Percentiles rank a stretch among this genome's conserved stretches.
Evolutionary conservation across 2,329 filamentous ascomycete species (phyloP).

Genomic region (Alternaria postmessia): DNA sequence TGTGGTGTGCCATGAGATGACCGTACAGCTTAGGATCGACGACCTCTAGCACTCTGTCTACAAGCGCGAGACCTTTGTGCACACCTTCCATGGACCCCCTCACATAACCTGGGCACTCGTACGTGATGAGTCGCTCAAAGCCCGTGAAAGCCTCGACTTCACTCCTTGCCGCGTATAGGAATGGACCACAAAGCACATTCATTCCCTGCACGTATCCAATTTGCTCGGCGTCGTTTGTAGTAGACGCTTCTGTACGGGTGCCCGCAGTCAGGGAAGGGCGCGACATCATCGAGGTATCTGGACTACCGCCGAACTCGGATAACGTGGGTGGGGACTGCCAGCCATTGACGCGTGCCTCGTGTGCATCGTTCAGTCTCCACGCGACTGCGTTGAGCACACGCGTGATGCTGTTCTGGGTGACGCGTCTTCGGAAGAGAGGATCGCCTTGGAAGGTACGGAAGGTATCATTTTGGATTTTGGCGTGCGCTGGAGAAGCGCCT

Average conservation of each 20-base stretch:
- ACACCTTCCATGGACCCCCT: conserved; percentile 97
- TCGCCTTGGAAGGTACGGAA: conserved; percentile 97
- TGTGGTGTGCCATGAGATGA: conserved; percentile 83
- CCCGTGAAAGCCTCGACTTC: conserved; percentile 94
- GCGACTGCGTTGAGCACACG: conserved; percentile 93
- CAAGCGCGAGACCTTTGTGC: conserved; percentile 86
- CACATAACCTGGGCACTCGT: conserved; percentile 92
- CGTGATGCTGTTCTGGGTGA: conserved; percentile 94
- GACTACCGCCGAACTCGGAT: conserved; percentile 58
- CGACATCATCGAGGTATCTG: conserved; percentile 51
- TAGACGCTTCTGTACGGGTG: conserved; percentile 43
- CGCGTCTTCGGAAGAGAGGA: conserved; percentile 92
- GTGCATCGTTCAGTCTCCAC: conserved; percentile 88
- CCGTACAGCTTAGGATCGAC: conserved; percentile 87
- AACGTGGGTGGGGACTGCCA: conserved; percentile 60
- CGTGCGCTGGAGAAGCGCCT: conserved; percentile 91
- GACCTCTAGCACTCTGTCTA: conserved; percentile 90
- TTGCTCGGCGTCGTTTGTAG: conserved; percentile 64
- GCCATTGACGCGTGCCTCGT: conserved; percentile 64
- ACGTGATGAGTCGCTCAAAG: conserved; percentile 86
- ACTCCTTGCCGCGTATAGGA: conserved; percentile 91
- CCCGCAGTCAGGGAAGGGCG: conserved; percentile 42
- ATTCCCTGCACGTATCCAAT: conserved; percentile 97
- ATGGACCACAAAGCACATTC: conserved; percentile 96
- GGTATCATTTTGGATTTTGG: conserved; percentile 98